A percentile compares a stretch with the other conserved stretches of the same genome.
Conservation (phyloP, 2,329 filamentous ascomycete genomes). For the Cladosporium cucumerinum region DNA sequence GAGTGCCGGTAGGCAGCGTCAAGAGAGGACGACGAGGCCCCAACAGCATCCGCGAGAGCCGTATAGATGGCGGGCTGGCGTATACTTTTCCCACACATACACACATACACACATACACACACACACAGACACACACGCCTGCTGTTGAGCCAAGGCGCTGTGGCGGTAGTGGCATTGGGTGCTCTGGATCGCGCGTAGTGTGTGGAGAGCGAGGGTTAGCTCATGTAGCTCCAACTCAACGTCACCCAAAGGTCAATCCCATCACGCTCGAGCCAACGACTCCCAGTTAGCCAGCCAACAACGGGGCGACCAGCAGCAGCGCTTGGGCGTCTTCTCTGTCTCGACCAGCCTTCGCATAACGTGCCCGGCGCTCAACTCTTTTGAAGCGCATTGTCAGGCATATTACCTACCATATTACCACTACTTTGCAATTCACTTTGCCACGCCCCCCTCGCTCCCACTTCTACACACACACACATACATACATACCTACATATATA, state of each 20-base stretch:
- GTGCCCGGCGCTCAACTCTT: not conserved
- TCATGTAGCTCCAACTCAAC: not conserved
- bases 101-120: too few species aligned
- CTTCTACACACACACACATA: too few species aligned
- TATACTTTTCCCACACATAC: not conserved
- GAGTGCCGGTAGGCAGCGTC: not conserved
- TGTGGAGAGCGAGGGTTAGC: constrained; percentile 9
- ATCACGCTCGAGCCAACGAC: not conserved
- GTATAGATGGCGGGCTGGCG: not conserved
- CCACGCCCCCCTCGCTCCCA: not conserved
- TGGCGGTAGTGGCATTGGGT: not conserved
- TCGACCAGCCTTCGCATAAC: constrained; percentile 2
- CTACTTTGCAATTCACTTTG: not conserved
- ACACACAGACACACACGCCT: not conserved
- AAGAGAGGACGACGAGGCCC: not conserved
- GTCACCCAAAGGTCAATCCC: too few species aligned
- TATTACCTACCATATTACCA: not conserved
- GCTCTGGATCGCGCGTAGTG: constrained; percentile 8
- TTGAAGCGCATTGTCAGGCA: not conserved
- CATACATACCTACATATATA: too few species aligned
- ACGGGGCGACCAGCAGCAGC: not conserved
- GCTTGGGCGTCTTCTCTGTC: constrained; percentile 3
- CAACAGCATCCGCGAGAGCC: not conserved
- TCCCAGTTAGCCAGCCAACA: not conserved
- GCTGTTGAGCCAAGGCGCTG: not conserved